phyloP scores from a whole-genome alignment of 2,329 filamentous ascomycete genomes.

The Plectosphaerella plurivora region DNA sequence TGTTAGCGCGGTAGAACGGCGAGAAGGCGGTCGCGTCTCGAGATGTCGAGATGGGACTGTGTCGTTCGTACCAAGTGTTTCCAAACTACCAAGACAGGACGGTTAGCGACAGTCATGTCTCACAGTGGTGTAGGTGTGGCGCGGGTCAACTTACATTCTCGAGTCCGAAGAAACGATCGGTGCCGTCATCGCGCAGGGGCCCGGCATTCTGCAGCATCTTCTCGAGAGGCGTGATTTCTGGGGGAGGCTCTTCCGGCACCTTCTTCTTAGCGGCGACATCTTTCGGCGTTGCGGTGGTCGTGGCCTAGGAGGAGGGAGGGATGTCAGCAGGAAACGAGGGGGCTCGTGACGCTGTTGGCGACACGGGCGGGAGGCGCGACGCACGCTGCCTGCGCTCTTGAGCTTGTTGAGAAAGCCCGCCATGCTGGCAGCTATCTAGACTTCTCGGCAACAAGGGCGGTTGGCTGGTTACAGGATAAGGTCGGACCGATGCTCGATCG shows the following conservation, averaged over 20 bases:
- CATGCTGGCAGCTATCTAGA: constrained; percentile 31
- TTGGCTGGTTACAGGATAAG: background rate
- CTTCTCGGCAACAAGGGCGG: background rate
- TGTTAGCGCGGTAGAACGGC: constrained; percentile 84
- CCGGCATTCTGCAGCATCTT: constrained; percentile 81
- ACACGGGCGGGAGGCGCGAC: constrained; percentile 21
- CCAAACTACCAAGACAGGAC: constrained; percentile 63
- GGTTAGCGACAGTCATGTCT: constrained; percentile 27
- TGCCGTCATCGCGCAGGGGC: constrained; percentile 78
- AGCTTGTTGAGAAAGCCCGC: constrained; percentile 56
- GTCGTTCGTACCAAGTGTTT: constrained; percentile 83
- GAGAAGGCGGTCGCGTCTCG: constrained; percentile 96
- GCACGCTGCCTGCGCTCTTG: constrained; percentile 50
- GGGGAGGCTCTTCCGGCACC: constrained; percentile 53
- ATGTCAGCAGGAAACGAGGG: constrained; percentile 1
- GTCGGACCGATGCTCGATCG: constrained; percentile 1
- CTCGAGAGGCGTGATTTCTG: constrained; percentile 58
- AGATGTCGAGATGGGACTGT: constrained; percentile 97
- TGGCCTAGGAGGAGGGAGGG: constrained; percentile 28
- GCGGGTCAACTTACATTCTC: constrained; percentile 73
- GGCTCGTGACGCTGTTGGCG: background rate
- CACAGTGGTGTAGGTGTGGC: constrained; percentile 5
- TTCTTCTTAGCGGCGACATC: constrained; percentile 49
- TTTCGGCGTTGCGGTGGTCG: constrained; percentile 24
- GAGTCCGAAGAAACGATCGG: constrained; percentile 96